phyloP scores from a whole-genome alignment of 2,329 filamentous ascomycete species.

The Blastomyces parvus region DNA sequence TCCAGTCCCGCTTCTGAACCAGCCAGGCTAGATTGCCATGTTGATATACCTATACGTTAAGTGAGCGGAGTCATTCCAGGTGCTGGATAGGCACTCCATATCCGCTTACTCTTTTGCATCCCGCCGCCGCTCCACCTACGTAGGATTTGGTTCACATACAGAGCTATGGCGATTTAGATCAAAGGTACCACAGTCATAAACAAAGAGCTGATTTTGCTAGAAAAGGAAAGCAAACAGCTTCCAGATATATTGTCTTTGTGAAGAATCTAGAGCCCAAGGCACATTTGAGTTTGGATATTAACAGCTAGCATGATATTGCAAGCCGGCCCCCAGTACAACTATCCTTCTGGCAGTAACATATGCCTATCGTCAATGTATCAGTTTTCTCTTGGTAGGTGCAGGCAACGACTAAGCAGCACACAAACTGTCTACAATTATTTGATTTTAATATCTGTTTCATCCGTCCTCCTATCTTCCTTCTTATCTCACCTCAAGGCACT shows the following conservation, averaged over 20 bases:
- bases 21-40: background rate
- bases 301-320: background rate
- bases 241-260: background rate
- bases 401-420: slow-evolving; percentile 1
- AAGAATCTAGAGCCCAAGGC: background rate
- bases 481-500: background rate
- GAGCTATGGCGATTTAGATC: background rate
- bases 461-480: background rate
- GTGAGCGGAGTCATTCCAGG: background rate
- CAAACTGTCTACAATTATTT: background rate
- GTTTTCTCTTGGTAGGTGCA: background rate
- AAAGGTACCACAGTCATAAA: background rate
- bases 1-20: background rate
- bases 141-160: background rate
- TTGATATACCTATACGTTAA: background rate
- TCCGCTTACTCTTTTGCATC: background rate
- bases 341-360: background rate
- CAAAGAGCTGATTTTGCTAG: background rate
- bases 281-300: background rate
- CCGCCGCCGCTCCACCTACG: background rate
- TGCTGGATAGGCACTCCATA: background rate
- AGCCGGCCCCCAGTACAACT: background rate
- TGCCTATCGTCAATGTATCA: background rate
- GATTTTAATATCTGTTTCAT: background rate
- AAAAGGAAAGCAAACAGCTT: background rate